phyloP scores from a whole-genome alignment of 1,284 basidiomycete genomes.

The Peniophora sp. region DNA sequence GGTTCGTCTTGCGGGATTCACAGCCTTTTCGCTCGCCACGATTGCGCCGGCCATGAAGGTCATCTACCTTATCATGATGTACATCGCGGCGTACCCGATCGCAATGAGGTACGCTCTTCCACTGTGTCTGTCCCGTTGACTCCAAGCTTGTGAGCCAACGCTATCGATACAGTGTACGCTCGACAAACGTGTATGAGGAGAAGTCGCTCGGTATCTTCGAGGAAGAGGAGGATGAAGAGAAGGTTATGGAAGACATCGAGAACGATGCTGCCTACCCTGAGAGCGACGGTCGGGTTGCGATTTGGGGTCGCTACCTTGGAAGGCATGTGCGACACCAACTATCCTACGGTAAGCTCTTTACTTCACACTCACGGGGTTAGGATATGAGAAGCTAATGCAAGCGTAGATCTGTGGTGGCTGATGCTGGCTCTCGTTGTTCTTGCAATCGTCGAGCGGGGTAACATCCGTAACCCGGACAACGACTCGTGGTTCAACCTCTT shows the following conservation, averaged over 20 bases:
- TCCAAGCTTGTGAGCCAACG: neutral
- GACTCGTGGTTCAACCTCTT: constrained; percentile 61
- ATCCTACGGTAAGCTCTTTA: constrained; percentile 65
- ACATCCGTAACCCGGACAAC: constrained; percentile 43
- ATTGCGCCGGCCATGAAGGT: constrained; percentile 70
- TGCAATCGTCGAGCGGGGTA: constrained; percentile 76
- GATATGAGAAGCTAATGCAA: neutral
- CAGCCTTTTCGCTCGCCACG: constrained; percentile 58
- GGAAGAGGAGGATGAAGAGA: constrained; percentile 40
- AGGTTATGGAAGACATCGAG: constrained; percentile 32
- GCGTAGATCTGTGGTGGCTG: constrained; percentile 85
- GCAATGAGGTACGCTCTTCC: constrained; percentile 20
- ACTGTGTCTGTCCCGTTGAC: neutral
- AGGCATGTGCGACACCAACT: constrained; percentile 84
- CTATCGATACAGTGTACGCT: constrained; percentile 64
- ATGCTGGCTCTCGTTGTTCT: constrained; percentile 71
- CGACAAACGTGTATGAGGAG: constrained; percentile 97
- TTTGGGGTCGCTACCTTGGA: constrained; percentile 73
- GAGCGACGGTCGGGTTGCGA: constrained; percentile 41
- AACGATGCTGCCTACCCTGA: constrained; percentile 35
- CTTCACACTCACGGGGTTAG: neutral
- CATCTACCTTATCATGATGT: constrained; percentile 48
- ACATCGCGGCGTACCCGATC: constrained; percentile 31
- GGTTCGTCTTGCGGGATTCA: constrained; percentile 87
- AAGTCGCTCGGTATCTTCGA: constrained; percentile 74